These are phyloP conservation scores for Canna indica DNA, from an alignment of 176 grass and related monocot species.

Conservation along the genomic window DNA sequence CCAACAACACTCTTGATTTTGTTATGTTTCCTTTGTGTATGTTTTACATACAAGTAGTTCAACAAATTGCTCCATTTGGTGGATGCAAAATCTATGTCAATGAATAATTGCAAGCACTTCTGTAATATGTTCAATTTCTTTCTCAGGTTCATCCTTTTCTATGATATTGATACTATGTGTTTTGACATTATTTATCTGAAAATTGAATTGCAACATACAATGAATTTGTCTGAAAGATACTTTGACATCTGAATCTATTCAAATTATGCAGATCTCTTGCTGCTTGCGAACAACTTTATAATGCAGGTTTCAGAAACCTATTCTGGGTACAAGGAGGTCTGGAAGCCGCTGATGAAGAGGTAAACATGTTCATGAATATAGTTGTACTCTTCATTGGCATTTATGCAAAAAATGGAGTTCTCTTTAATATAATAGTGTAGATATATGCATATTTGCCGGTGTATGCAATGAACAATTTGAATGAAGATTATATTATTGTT, in stretches of 20 bases:
- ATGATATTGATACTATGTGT: neutral
- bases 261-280: constrained; percentile 62
- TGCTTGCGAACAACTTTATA: constrained; percentile 81
- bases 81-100: neutral
- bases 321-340: constrained; percentile 98
- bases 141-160: neutral
- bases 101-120: neutral
- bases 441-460: too few species aligned
- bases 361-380: constrained; percentile 14
- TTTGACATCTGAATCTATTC: constrained; percentile 8
- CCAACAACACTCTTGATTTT: neutral
- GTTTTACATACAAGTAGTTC: neutral
- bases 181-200: neutral
- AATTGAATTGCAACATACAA: neutral
- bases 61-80: neutral
- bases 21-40: neutral
- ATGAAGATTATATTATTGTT: neutral
- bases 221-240: neutral
- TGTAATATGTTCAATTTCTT: neutral
- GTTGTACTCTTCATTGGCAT: neutral
- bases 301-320: constrained; percentile 72
- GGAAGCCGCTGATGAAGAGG: constrained; percentile 94
- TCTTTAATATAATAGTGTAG: too few species aligned
- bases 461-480: too few species aligned
- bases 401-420: neutral